Evolutionary conservation across 176 grass and related monocot genomes (phyloP).

Genomic region (Melocanna baccifera): DNA sequence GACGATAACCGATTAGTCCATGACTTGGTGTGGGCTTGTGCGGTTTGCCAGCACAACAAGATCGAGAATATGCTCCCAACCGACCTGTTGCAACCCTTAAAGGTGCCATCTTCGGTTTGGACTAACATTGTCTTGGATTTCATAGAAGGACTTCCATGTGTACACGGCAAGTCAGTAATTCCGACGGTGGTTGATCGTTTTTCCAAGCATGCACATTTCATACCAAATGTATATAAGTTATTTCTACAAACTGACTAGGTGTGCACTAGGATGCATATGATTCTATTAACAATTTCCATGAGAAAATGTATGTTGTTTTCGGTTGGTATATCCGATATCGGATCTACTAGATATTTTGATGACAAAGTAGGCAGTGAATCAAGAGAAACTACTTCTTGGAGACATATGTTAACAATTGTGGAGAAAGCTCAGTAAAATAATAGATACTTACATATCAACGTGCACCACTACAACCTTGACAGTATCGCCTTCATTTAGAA

Average conservation of each 20-base stretch:
- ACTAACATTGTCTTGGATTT: no score
- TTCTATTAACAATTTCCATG: not conserved
- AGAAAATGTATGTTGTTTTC: not conserved
- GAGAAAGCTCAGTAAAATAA: not conserved
- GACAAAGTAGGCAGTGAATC: not conserved
- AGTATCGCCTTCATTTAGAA: constrained; percentile 66
- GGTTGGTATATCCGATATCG: not conserved
- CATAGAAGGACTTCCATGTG: no score
- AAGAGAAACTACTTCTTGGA: not conserved
- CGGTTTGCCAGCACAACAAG: no score
- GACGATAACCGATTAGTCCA: no score
- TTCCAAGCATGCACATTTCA: no score
- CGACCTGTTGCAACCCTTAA: no score
- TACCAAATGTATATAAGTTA: not conserved
- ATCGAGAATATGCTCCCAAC: no score
- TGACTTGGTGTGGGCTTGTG: no score
- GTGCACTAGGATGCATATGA: not conserved
- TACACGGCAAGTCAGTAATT: no score
- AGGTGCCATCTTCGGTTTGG: no score
- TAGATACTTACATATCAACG: constrained; percentile 59
- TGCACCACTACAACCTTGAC: constrained; percentile 75
- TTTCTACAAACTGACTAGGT: not conserved
- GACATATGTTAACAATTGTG: not conserved
- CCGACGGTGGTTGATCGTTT: no score
- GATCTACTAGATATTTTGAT: not conserved